Evolutionary conservation across 2,329 filamentous ascomycete species (phyloP).

Genomic region (Fusarium nematophilum): DNA sequence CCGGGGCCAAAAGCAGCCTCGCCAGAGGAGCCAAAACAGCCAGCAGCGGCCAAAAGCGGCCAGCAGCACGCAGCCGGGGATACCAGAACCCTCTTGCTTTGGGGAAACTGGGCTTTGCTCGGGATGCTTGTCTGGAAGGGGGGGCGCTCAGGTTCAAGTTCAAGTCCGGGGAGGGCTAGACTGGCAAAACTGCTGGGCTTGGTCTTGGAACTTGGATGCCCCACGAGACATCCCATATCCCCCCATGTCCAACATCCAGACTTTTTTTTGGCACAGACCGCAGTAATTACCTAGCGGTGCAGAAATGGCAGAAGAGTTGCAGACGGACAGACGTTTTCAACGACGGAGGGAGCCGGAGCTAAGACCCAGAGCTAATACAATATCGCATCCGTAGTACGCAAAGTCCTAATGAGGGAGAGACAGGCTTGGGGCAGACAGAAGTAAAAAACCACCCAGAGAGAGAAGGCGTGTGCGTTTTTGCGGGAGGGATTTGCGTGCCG

Average conservation of each 20-base stretch:
- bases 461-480: constrained; percentile 18
- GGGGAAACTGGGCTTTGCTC: constrained; percentile 13
- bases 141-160: constrained; percentile 5
- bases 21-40: constrained; percentile 28
- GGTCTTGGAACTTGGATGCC: constrained; percentile 19
- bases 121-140: neutral
- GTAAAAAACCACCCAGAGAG: constrained; percentile 15
- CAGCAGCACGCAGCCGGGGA: constrained; percentile 21
- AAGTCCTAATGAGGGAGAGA: neutral
- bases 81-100: constrained; percentile 13
- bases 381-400: too few relatives aligned
- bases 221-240: constrained; percentile 18
- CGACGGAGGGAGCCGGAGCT: constrained; percentile 21
- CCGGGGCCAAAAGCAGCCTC: constrained; percentile 34
- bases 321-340: constrained; percentile 2
- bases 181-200: too few relatives aligned
- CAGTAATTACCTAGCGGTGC: too few relatives aligned
- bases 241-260: too few relatives aligned
- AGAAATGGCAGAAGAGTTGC: constrained; percentile 5
- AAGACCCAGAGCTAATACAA: constrained; percentile 19
- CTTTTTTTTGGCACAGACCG: constrained; percentile 17
- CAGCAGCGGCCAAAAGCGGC: constrained; percentile 30
- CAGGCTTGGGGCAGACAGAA: constrained; percentile 3
- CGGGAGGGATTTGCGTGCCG: constrained; percentile 40
- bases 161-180: constrained; percentile 29